These are phyloP conservation scores for Sporothrix pseudoabietina DNA, from an alignment of 2,329 filamentous ascomycete species.

Conservation along the genomic window DNA sequence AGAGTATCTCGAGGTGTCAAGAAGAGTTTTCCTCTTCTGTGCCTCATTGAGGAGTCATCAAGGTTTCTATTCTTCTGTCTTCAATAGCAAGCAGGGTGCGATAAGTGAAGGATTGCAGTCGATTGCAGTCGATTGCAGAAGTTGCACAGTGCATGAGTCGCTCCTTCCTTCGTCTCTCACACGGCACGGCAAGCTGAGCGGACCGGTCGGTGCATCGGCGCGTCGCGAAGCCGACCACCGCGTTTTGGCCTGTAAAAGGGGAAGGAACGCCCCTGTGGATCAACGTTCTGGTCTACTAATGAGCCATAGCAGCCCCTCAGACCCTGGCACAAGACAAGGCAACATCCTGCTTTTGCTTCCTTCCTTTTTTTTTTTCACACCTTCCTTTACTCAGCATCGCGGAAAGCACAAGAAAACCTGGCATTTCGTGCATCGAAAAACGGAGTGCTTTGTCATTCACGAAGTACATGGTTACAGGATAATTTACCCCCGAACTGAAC, in stretches of 20 bases:
- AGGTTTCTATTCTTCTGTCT: background rate
- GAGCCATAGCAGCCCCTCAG: background rate
- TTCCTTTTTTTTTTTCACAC: background rate
- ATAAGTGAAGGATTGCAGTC: background rate
- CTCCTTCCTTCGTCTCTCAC: background rate
- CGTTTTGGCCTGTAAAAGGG: background rate
- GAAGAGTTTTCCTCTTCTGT: background rate
- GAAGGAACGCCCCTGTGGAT: slow-evolving; percentile 3
- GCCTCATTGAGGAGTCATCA: background rate
- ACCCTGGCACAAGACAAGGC: too few species aligned
- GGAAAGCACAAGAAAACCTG: background rate
- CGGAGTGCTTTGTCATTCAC: background rate
- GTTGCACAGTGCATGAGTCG: background rate
- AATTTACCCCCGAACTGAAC: background rate
- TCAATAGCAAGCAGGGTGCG: background rate
- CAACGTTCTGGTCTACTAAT: background rate
- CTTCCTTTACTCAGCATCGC: background rate
- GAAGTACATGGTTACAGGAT: background rate
- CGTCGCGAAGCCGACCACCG: background rate
- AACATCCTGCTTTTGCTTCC: background rate
- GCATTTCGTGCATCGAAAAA: background rate
- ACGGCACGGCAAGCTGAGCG: background rate
- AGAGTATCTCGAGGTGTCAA: too few species aligned
- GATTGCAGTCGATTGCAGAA: background rate
- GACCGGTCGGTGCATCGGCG: background rate